Conservation (phyloP, 257 asterid species). For the Solanum dulcamara region DNA sequence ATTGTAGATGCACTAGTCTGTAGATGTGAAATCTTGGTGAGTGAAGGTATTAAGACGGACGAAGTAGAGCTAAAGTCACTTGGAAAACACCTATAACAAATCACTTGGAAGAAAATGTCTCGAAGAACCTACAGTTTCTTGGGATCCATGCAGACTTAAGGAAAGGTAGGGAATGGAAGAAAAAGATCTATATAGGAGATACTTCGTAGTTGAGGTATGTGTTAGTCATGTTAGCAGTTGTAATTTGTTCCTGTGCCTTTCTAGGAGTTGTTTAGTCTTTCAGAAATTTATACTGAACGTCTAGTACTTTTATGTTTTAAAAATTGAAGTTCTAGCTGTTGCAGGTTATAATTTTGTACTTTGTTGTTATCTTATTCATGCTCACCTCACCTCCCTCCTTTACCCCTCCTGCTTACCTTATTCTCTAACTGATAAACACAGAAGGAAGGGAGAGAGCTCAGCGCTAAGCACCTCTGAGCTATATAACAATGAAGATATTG, state of each 20-base stretch:
- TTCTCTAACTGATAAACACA: slow-evolving; percentile 1
- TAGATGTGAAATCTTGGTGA: background rate
- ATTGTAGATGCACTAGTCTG: background rate
- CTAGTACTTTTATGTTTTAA: background rate
- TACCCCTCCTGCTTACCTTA: background rate
- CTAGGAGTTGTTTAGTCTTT: background rate
- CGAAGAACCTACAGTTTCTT: background rate
- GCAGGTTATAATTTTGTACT: background rate
- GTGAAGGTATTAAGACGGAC: background rate
- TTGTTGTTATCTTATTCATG: background rate
- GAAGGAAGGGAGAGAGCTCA: slow-evolving; percentile 3
- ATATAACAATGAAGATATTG: slow-evolving; percentile 10
- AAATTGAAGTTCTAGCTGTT: background rate
- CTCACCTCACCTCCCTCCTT: background rate
- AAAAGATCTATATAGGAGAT: background rate
- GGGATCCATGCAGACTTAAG: background rate
- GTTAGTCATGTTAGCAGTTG: background rate
- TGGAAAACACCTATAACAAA: background rate
- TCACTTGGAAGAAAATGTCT: background rate
- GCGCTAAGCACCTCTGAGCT: slow-evolving; percentile 3
- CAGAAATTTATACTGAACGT: background rate
- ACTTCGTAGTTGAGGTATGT: background rate
- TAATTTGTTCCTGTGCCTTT: background rate
- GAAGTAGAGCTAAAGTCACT: background rate
- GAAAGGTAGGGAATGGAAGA: background rate